Evolutionary conservation across 495 filamentous ascomycete species (phyloP), one percentile per base, ranked within the genome.

Genomic region (Neurospora sp.): DNA sequence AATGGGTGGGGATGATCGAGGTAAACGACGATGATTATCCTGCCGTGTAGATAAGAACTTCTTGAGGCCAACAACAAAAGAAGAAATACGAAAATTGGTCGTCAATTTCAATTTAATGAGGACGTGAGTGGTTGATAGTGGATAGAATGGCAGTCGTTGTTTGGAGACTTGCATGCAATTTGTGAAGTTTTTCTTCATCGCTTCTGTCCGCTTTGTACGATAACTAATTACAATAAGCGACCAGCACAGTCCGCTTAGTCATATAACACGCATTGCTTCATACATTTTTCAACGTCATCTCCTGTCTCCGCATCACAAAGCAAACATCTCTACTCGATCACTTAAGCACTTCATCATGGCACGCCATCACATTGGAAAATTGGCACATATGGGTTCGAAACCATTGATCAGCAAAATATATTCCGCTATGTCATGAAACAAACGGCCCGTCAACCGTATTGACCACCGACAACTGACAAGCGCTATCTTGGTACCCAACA

Each of bases 231-330:
- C 27, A 5, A 18, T 66, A 66, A 8, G 27, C 27, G 7, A 35
- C 0, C 0, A 8, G 3, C 0, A 18, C 2, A 10, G 1, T 1
- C 27, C 2, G 14, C 6, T 1, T 66, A 18, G 44, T 1, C 27
- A 9, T 2, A 18, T 66, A 66, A 66, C 3, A 16, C 12, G 5
- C 14, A 31, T 66, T 35, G 3, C 54, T 66, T 27, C 54, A 66
- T 66, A 37, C 14, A 16, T 3, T 18, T 14, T 18, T 16, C 14
- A 37, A 66, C 54, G 27, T 66, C 54, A 66, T 35, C 12, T 9
- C 54, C 35, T 35, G 54, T 4, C 54, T 1, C 27, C 54, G 1
- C 23, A 62, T 62, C 54, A 66, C 14, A 4, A 12, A 54, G 4
- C 10, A 12, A 23, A 12, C 46, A 5, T 1, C 0, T 54, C 4